A percentile compares a stretch with the other conserved stretches of the same genome.
Conservation (phyloP, 352 stramenopile genomes). For the Phytopythium montanum region DNA sequence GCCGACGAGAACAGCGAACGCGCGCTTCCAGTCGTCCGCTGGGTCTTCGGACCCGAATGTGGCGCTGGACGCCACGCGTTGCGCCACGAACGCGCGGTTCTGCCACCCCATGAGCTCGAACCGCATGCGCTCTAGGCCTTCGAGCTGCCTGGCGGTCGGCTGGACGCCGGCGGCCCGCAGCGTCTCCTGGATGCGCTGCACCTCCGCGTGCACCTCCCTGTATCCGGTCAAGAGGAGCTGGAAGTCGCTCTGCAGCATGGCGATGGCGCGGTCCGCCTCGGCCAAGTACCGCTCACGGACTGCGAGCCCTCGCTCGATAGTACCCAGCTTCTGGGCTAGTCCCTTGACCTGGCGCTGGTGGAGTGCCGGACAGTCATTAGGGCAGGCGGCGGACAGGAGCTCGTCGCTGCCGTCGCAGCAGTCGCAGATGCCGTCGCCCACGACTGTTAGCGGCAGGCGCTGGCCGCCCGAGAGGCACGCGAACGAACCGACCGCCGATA, state of each 20-base stretch:
- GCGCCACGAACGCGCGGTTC: constrained; percentile 50
- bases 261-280: constrained; percentile 20
- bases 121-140: constrained; percentile 10
- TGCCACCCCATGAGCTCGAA: constrained; percentile 41
- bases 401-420: constrained; percentile 97
- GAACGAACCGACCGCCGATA: constrained; percentile 26
- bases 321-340: constrained; percentile 17
- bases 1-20: constrained; percentile 56
- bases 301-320: constrained; percentile 18
- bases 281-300: constrained; percentile 23
- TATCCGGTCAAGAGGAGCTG: constrained; percentile 11
- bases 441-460: constrained; percentile 42
- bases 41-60: constrained; percentile 39
- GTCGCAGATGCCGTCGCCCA: constrained; percentile 96
- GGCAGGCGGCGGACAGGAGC: constrained; percentile 19
- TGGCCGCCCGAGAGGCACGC: constrained; percentile 31
- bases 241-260: constrained; percentile 23
- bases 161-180: constrained; percentile 12
- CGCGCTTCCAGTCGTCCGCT: constrained; percentile 22
- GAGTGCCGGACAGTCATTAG: constrained; percentile 33
- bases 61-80: constrained; percentile 28
- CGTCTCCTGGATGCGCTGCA: constrained; percentile 27
- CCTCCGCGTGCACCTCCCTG: constrained; percentile 17
- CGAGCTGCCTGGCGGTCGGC: constrained; percentile 37
- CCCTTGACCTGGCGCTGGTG: constrained; percentile 14